Evolutionary conservation across 2,329 filamentous ascomycete genomes (phyloP).

Genomic region (Helminthosporium solani): DNA sequence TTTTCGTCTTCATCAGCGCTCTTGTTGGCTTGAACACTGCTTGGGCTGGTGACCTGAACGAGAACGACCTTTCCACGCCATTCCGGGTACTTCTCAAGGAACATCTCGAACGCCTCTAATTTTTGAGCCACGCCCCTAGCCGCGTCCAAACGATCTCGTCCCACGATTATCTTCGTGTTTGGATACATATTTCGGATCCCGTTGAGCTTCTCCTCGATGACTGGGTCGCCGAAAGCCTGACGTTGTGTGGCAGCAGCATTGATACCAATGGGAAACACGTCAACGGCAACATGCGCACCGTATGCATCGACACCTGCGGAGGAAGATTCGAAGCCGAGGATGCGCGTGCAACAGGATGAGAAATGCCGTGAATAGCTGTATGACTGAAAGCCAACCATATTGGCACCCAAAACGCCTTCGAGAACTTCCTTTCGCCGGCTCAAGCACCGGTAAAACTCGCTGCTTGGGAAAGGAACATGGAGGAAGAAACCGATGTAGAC

Average conservation of each 20-base stretch:
- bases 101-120: slow-evolving; percentile 88
- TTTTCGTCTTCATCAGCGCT: slow-evolving; percentile 74
- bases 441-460: slow-evolving; percentile 89
- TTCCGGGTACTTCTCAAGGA: slow-evolving; percentile 85
- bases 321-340: slow-evolving; percentile 87
- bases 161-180: slow-evolving; percentile 94
- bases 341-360: slow-evolving; percentile 86
- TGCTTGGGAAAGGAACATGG: slow-evolving; percentile 92
- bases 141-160: slow-evolving; percentile 88
- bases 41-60: slow-evolving; percentile 92
- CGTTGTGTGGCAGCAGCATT: slow-evolving; percentile 78
- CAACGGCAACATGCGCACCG: slow-evolving; percentile 83
- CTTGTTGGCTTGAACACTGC: slow-evolving; percentile 70
- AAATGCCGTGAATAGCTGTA: slow-evolving; percentile 96
- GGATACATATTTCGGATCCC: slow-evolving; percentile 74
- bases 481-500: slow-evolving; percentile 95
- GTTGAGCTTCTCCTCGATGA: slow-evolving; percentile 69
- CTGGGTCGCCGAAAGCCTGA: slow-evolving; percentile 69
- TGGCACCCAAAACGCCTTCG: slow-evolving; percentile 84
- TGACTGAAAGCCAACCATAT: slow-evolving; percentile 93
- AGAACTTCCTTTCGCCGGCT: slow-evolving; percentile 86
- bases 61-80: slow-evolving; percentile 91
- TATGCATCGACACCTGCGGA: slow-evolving; percentile 84
- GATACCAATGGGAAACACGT: slow-evolving; percentile 93
- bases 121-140: slow-evolving; percentile 95